Conservation (phyloP, 805 yeast species). For the Nakazawaea wickerhamii region DNA sequence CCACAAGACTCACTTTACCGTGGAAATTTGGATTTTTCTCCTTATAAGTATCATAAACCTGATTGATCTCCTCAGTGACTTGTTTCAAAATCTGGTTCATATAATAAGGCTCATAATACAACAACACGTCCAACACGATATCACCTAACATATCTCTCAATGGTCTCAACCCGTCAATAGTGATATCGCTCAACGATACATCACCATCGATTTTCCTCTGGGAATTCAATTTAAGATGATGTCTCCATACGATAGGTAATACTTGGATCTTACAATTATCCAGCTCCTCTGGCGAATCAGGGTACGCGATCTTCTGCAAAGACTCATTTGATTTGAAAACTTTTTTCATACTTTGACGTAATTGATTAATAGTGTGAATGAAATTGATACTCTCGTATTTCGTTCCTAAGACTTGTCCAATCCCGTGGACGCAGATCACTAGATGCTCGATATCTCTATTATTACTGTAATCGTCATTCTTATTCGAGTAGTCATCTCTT, state of each 20-base stretch:
- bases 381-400: constrained; percentile 79
- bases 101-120: constrained; percentile 71
- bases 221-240: constrained; percentile 58
- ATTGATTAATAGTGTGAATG: constrained; percentile 71
- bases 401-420: constrained; percentile 83
- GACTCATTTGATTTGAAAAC: constrained; percentile 38
- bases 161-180: constrained; percentile 72
- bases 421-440: constrained; percentile 89
- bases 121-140: constrained; percentile 75
- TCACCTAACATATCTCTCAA: constrained; percentile 79
- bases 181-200: constrained; percentile 58
- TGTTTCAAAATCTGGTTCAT: constrained; percentile 53
- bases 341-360: constrained; percentile 53
- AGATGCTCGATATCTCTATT: constrained; percentile 46
- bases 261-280: constrained; percentile 69
- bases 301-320: constrained; percentile 31
- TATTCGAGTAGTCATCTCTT: constrained; percentile 46
- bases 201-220: constrained; percentile 28
- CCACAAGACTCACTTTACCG: constrained; percentile 80
- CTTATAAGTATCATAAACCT: constrained; percentile 50
- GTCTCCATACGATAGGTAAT: constrained; percentile 90
- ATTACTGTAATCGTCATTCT: constrained; percentile 36
- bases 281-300: constrained; percentile 23
- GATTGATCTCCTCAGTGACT: constrained; percentile 61
- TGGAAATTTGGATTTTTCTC: constrained; percentile 64